These are phyloP conservation scores for Huiozyma naganishii DNA, from an alignment of 805 yeast species.

Conservation along the genomic window DNA sequence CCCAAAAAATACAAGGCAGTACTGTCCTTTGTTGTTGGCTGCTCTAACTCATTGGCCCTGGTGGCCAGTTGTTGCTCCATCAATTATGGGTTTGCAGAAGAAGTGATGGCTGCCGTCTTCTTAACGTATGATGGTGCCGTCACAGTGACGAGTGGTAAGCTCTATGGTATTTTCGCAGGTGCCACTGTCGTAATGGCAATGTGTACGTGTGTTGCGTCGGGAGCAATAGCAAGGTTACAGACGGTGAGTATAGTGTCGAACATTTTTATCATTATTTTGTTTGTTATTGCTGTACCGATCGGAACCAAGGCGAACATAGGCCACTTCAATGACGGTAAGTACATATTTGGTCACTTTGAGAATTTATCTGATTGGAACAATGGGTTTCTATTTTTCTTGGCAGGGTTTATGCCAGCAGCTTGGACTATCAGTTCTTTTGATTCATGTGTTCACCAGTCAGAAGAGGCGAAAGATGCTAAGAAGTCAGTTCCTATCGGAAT, in stretches of 20 bases:
- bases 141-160: constrained; percentile 40
- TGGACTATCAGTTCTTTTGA: constrained; percentile 74
- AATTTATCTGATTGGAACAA: constrained; percentile 45
- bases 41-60: constrained; percentile 56
- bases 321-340: constrained; percentile 38
- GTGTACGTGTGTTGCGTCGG: constrained; percentile 47
- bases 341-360: constrained; percentile 43
- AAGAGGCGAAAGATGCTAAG: constrained; percentile 52
- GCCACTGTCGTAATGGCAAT: constrained; percentile 42
- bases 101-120: constrained; percentile 47
- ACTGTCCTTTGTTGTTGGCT: constrained; percentile 53
- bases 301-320: constrained; percentile 35
- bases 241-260: constrained; percentile 47
- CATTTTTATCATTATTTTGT: constrained; percentile 39
- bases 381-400: constrained; percentile 46
- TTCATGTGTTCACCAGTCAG: constrained; percentile 62
- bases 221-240: constrained; percentile 47
- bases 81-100: constrained; percentile 56
- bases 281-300: constrained; percentile 54
- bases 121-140: constrained; percentile 45
- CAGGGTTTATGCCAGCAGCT: constrained; percentile 52
- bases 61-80: constrained; percentile 59
- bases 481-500: constrained; percentile 57
- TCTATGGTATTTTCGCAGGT: constrained; percentile 59
- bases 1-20: constrained; percentile 43